phyloP scores from a whole-genome alignment of 306 rosid species.

The Quercus glauca region DNA sequence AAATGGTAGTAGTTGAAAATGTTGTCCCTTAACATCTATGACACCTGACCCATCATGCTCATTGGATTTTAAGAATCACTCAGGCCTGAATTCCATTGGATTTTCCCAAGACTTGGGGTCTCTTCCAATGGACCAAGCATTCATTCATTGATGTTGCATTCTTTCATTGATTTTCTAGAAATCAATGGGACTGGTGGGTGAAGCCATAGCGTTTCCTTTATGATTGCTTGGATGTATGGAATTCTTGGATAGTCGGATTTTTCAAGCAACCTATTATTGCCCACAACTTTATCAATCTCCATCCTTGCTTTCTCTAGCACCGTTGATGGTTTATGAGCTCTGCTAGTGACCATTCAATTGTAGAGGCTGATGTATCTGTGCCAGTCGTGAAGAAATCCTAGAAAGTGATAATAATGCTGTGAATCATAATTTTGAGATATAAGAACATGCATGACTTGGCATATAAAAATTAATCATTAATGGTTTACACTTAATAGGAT shows the following conservation, averaged over 20 bases:
- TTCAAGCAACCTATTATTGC: constrained; percentile 33
- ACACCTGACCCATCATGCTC: constrained; percentile 40
- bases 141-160: constrained; percentile 31
- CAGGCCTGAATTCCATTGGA: constrained; percentile 20
- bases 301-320: constrained; percentile 38
- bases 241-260: constrained; percentile 47
- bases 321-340: constrained; percentile 45
- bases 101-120: constrained; percentile 46
- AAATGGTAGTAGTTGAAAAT: constrained; percentile 42
- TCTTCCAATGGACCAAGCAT: constrained; percentile 49
- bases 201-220: too few species aligned
- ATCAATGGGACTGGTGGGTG: constrained; percentile 50
- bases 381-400: constrained; percentile 50
- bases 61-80: constrained; percentile 11
- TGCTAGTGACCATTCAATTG: constrained; percentile 41
- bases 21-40: constrained; percentile 35
- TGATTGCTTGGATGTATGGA: constrained; percentile 52
- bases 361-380: constrained; percentile 30
- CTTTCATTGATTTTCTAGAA: constrained; percentile 30
- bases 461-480: too few species aligned
- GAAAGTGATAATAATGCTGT: too few species aligned
- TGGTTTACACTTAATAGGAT: background rate
- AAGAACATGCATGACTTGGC: too few species aligned
- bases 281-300: constrained; percentile 39
- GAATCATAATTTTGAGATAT: too few species aligned